Evolutionary conservation across 2,329 filamentous ascomycete species (phyloP), one percentile per base, ranked within the genome.

Genomic region (Leptographium galeiforme): DNA sequence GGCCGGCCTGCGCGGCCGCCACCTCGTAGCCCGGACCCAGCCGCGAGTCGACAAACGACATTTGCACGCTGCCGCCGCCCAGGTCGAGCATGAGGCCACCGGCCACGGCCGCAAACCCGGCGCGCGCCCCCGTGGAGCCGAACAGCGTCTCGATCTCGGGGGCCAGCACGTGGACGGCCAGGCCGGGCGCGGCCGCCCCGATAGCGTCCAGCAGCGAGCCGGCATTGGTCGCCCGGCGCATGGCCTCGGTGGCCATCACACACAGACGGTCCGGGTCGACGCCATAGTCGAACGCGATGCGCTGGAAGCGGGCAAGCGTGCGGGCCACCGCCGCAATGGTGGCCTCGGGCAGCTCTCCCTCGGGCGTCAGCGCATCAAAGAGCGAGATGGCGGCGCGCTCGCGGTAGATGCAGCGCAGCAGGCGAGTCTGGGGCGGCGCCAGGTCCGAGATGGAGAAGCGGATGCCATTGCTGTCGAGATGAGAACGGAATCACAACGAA

Each of bases 381-480:
- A 96, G 77, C 2, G 89, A 95, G 55, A 96, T 93, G 25, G 76
- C 78, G 11, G 82, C 84, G 7, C 90, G 83, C 61, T 89, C 81
- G 61, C 85, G 81, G 68, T 88, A 94, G 53, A 95, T 62, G 32
- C 85, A 90, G 18, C 77, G 82, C 44, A 95, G 75, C 30, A 89
- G 79, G 30, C 89, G 84, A 30, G 85, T 76, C 41, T 73, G 79
- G 5, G 81, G 79, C 25, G 85, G 82, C 5, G 82, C 77, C n/a
- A 94, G 75, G 59, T 89, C 82, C 10, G 89, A 87, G 62, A 95
- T 88, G 46, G 88, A 91, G 73, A 95, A 95, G 53, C 90, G 87
- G 62, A 95, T 91, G 61, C 89, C 90, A 72, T 95, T 96, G 72
- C 89, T 88, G 59, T 18, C 10, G 41, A 18, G 45, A 25, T 50